These are phyloP conservation scores for Flaveria sonorensis DNA, from an alignment of 129 eudicot species.

Conservation along the genomic window DNA sequence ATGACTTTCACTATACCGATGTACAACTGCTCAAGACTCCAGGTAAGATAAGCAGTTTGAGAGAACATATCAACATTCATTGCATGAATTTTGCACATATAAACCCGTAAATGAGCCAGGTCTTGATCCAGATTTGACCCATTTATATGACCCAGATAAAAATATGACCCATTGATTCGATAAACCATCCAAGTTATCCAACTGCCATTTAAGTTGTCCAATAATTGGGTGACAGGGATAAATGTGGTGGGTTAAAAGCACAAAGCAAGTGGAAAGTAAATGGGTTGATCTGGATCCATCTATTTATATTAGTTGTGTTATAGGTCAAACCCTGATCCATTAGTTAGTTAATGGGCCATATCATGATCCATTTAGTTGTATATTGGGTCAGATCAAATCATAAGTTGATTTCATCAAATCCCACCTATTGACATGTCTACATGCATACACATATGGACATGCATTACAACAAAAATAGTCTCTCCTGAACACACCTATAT, in stretches of 20 bases:
- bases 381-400: background rate
- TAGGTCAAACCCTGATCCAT: background rate
- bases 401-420: background rate
- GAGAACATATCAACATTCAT: slow-evolving; percentile 4
- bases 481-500: background rate
- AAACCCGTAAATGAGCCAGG: background rate
- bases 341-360: background rate
- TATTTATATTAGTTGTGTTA: background rate
- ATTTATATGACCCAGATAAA: background rate
- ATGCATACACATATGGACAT: background rate
- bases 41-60: slow-evolving; percentile 45
- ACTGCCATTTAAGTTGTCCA: background rate
- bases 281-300: background rate
- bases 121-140: background rate
- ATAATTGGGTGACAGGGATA: slow-evolving; percentile 1
- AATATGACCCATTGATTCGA: background rate
- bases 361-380: background rate
- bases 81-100: slow-evolving; percentile 3
- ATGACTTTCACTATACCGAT: slow-evolving; percentile 96
- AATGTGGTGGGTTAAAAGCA: background rate
- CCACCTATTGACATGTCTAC: background rate
- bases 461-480: background rate
- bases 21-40: slow-evolving; percentile 91
- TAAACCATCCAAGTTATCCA: background rate
- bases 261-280: slow-evolving; percentile 7